These are phyloP conservation scores for Begonia peltatifolia DNA, from an alignment of 306 rosid species.

Conservation along the genomic window DNA sequence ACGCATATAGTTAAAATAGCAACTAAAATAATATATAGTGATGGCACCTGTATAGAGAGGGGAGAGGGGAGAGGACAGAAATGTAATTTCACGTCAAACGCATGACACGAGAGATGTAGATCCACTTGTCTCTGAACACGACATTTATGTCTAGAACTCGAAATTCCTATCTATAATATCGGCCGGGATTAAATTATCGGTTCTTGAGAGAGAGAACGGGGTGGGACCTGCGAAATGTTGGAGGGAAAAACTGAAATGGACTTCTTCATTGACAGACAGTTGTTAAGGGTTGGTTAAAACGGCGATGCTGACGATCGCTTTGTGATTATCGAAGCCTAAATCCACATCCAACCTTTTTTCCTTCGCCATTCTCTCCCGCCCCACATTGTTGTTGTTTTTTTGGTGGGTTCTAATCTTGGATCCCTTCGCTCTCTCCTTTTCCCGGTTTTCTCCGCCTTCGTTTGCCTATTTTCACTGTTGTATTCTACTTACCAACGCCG, in stretches of 20 bases:
- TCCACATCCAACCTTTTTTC: background rate
- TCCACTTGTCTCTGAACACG: too few relatives aligned
- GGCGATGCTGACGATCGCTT: constrained; percentile 14
- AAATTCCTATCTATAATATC: too few relatives aligned
- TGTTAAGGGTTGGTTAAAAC: constrained; percentile 12
- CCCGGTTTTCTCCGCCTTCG: constrained; percentile 1
- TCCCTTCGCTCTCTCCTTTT: constrained; percentile 8
- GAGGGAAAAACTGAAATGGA: constrained; percentile 1
- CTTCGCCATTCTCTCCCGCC: constrained; percentile 1
- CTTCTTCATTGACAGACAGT: constrained; percentile 3
- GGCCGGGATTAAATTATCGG: too few relatives aligned
- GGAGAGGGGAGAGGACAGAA: too few relatives aligned
- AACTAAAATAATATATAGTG: too few relatives aligned
- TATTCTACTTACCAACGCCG: background rate
- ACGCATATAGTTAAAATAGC: too few relatives aligned
- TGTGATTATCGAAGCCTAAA: constrained; percentile 19
- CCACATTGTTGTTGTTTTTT: background rate
- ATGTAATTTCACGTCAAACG: too few relatives aligned
- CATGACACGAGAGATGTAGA: too few relatives aligned
- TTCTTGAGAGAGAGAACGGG: background rate
- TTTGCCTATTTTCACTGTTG: background rate
- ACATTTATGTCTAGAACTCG: too few relatives aligned
- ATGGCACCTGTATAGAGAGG: too few relatives aligned
- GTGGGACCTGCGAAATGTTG: background rate
- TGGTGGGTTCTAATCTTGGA: constrained; percentile 7